Percentiles rank a stretch among this genome's conserved stretches.
These are phyloP conservation scores for Myrica gale DNA, from an alignment of 306 rosid genomes.

Conservation along the genomic window DNA sequence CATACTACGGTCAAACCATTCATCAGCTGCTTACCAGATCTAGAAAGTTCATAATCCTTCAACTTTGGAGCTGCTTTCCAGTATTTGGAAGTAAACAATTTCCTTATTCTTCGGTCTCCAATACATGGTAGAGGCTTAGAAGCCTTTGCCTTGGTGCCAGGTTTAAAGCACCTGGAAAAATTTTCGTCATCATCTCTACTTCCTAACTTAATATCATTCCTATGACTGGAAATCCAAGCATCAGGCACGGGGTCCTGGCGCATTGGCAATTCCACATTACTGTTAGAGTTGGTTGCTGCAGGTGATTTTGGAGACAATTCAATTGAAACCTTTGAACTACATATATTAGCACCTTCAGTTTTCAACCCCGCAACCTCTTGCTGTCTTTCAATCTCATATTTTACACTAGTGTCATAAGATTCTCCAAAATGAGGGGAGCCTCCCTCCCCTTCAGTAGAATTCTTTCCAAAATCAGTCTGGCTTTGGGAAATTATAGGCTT, in stretches of 20 bases:
- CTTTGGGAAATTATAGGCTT: constrained; percentile 42
- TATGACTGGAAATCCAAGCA: constrained; percentile 54
- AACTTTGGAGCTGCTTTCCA: constrained; percentile 85
- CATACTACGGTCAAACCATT: constrained; percentile 16
- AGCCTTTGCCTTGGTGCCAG: constrained; percentile 55
- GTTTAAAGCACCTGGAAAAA: constrained; percentile 52
- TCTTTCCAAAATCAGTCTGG: constrained; percentile 37
- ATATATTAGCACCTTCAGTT: constrained; percentile 38
- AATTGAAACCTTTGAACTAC: constrained; percentile 48
- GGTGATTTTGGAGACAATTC: constrained; percentile 43
- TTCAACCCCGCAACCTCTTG: constrained; percentile 35
- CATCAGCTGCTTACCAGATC: constrained; percentile 56
- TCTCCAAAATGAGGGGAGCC: constrained; percentile 39
- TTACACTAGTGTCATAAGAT: constrained; percentile 47
- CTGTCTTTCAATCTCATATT: constrained; percentile 36
- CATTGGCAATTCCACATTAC: constrained; percentile 45
- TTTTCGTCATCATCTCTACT: constrained; percentile 91
- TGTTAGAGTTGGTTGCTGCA: constrained; percentile 34
- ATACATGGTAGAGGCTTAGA: constrained; percentile 49
- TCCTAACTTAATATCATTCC: constrained; percentile 63
- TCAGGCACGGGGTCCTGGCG: constrained; percentile 42
- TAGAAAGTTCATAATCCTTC: constrained; percentile 63
- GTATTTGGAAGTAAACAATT: constrained; percentile 58
- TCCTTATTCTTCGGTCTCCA: constrained; percentile 66
- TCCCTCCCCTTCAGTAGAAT: constrained; percentile 42